These are phyloP conservation scores for Scolecobasidium constrictum DNA, from an alignment of 2,329 filamentous ascomycete genomes.

Conservation along the genomic window DNA sequence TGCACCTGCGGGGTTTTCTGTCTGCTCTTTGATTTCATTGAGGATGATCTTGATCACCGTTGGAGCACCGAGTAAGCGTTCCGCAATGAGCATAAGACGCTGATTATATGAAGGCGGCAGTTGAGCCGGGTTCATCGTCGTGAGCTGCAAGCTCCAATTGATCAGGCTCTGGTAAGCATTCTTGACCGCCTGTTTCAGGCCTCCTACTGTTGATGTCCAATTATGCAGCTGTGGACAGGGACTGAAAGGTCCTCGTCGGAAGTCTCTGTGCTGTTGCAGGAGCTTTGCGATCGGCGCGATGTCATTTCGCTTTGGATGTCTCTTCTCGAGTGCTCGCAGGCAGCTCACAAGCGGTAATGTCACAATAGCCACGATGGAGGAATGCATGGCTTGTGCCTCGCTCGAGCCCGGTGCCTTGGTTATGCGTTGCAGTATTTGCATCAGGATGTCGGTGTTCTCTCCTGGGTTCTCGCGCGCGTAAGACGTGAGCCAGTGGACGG, in stretches of 20 bases:
- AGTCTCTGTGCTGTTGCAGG: conserved; percentile 47
- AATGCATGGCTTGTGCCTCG: conserved; percentile 61
- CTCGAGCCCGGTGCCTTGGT: conserved; percentile 44
- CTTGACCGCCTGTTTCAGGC: conserved; percentile 45
- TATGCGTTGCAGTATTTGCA: conserved; percentile 62
- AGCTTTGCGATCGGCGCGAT: conserved; percentile 58
- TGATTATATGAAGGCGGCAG: conserved; percentile 44
- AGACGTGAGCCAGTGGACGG: conserved; percentile 59
- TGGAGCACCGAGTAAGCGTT: conserved; percentile 51
- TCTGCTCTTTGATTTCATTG: conserved; percentile 55
- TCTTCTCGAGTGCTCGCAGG: conserved; percentile 54
- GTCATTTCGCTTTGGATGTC: conserved; percentile 56
- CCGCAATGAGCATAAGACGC: conserved; percentile 52
- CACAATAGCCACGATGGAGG: conserved; percentile 59
- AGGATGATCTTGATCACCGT: conserved; percentile 51
- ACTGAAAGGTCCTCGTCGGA: conserved; percentile 50
- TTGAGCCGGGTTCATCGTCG: conserved; percentile 35
- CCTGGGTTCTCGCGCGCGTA: conserved; percentile 56
- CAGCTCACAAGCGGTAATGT: conserved; percentile 58
- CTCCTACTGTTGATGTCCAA: conserved; percentile 49
- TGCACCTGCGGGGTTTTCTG: conserved; percentile 46
- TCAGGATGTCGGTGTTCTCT: conserved; percentile 54
- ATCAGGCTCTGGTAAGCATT: conserved; percentile 52
- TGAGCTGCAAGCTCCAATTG: conserved; percentile 50
- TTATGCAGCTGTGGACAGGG: conserved; percentile 57